These are phyloP conservation scores for Citrus australasica DNA, from an alignment of 345 rosid species.

Conservation along the genomic window DNA sequence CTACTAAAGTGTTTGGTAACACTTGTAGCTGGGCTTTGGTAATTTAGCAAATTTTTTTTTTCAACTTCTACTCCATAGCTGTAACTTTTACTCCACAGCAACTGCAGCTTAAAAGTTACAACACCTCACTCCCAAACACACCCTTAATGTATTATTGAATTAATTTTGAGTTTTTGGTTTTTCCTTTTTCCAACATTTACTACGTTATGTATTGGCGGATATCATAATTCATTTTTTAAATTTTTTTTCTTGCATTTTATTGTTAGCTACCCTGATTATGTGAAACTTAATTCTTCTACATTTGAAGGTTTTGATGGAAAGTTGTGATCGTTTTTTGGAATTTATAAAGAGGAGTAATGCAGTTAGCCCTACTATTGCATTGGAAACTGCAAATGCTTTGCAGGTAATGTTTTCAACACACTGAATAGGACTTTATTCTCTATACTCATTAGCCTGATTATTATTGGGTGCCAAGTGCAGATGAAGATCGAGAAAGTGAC, in stretches of 20 bases:
- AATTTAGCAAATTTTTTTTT: too few species aligned
- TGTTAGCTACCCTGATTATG: not conserved
- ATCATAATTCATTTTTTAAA: not conserved
- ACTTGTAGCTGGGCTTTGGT: too few species aligned
- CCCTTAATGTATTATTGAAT: not conserved
- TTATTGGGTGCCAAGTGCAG: conserved; percentile 36
- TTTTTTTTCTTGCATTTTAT: not conserved
- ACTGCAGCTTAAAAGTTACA: too few species aligned
- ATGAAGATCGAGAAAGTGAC: conserved; percentile 92
- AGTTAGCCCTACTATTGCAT: conserved; percentile 86
- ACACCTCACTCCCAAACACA: too few species aligned
- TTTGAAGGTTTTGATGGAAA: conserved; percentile 81
- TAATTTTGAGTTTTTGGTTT: not conserved
- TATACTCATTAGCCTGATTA: conserved; percentile 9
- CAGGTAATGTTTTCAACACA: conserved; percentile 62
- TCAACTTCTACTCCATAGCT: too few species aligned
- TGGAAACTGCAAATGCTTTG: conserved; percentile 94
- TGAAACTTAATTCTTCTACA: conserved; percentile 15
- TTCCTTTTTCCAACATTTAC: not conserved
- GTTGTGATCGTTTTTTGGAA: conserved; percentile 83
- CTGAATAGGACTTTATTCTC: not conserved
- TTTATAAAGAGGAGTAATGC: conserved; percentile 95
- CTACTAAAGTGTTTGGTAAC: too few species aligned
- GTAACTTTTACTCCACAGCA: too few species aligned
- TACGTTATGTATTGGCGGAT: not conserved